Evolutionary conservation across 495 filamentous ascomycete species (phyloP), one percentile per base, ranked within the genome.

Genomic region (Tuber calosporum): DNA sequence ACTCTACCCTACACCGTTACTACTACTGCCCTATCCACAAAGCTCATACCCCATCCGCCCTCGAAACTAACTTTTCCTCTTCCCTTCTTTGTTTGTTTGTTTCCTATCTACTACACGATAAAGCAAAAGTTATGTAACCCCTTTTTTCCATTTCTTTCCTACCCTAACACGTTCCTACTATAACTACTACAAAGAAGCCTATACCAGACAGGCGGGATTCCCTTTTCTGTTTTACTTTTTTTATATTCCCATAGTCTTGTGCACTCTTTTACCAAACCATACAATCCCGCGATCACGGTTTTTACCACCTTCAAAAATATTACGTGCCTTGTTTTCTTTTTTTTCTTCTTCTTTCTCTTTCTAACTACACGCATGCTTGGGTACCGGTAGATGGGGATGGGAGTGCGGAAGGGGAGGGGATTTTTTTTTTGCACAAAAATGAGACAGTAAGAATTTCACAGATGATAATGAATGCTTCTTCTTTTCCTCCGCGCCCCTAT

Each of bases 361-460:
- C 66, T 43, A 26, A 73, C 58, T 70, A 67, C 77, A 69, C 70
- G 67, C 26, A n/a, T 38, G 41, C 48, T 43, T 70, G 68, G 53
- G 53, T 62, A 62, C 53, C n/a, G 53, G 53, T 62, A 62, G 53
- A 62, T 62, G 53, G 53, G 48, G 53, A 11, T 22, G 45, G 53
- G 53, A 62, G 53, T 62, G 53, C n/a, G 26, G 53, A 30, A 62
- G 53, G 53, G 53, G n/a, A n/a, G n/a, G n/a, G n/a, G n/a, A n/a
- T 38, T 40, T 69, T 43, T 68, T 70, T 72, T 70, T 67, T 70
- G 77, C 73, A 77, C 70, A 78, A 3, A 30, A 30, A 62, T 11
- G 26, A 30, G 26, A 43, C 4, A 53, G 13, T 8, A 58, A 26
- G 43, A 48, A 48, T 48, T 48, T 53, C 45, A 53, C 45, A 53